Evolutionary conservation across 345 rosid species (phyloP).

Genomic region (Syzygium aromaticum): DNA sequence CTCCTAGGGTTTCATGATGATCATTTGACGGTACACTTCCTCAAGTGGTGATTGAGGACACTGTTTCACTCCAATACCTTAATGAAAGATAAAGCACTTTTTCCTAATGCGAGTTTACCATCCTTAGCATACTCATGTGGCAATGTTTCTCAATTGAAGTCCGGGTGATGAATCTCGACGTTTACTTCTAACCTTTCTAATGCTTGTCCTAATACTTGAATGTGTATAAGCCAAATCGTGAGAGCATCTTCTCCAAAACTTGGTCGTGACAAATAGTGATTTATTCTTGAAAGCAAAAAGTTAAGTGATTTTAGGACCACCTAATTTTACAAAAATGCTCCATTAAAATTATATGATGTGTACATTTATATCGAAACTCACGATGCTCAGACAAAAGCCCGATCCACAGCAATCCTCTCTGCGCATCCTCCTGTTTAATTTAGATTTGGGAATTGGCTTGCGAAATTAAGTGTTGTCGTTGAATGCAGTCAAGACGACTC

Average conservation of each 20-base stretch:
- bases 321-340: fast-evolving
- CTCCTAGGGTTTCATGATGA: background rate
- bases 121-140: background rate
- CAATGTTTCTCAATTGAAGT: background rate
- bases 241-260: background rate
- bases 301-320: fast-evolving
- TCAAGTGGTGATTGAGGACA: background rate
- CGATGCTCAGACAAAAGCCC: background rate
- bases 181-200: background rate
- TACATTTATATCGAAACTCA: background rate
- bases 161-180: background rate
- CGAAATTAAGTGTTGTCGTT: background rate
- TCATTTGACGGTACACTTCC: background rate
- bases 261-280: background rate
- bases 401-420: background rate
- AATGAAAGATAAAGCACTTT: background rate
- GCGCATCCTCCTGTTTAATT: background rate
- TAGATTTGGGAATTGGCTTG: background rate
- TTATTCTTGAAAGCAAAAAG: fast-evolving
- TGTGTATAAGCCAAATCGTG: background rate
- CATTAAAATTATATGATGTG: background rate
- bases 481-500: background rate
- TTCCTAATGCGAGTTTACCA: background rate
- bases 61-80: background rate
- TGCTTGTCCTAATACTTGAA: background rate